A percentile compares a stretch with the other conserved stretches of the same genome.
Evolutionary conservation across 257 asterid species (phyloP).

Genomic region (Osmanthus fragrans): DNA sequence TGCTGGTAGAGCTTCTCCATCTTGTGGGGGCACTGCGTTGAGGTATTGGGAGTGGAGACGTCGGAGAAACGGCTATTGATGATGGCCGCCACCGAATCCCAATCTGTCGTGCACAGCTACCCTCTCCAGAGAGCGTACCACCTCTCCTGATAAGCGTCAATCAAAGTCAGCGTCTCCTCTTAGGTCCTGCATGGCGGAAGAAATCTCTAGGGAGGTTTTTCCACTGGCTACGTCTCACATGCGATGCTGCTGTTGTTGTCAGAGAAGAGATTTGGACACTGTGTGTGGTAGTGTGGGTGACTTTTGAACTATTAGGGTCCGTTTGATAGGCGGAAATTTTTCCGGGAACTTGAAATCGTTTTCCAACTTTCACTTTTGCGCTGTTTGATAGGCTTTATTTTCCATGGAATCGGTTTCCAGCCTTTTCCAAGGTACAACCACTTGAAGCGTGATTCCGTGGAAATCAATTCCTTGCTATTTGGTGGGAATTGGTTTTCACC

Average conservation of each 20-base stretch:
- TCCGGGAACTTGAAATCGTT: no score
- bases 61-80: constrained; percentile 59
- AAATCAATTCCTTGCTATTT: no score
- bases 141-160: constrained; percentile 84
- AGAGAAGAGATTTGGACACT: no score
- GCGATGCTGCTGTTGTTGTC: no score
- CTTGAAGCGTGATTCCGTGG: no score
- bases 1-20: constrained; percentile 99
- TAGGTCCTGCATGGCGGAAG: constrained; percentile 98
- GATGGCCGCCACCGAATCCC: constrained; percentile 79
- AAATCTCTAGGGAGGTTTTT: constrained; percentile 56
- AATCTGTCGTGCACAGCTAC: constrained; percentile 84
- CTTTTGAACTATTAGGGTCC: accelerated
- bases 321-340: no score
- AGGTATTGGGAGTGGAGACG: constrained; percentile 70
- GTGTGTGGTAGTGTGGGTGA: no score
- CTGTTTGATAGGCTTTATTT: no score
- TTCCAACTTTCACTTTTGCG: no score
- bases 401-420: no score
- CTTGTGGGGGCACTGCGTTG: constrained; percentile 98
- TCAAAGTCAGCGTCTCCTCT: constrained; percentile 68
- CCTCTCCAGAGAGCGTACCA: constrained; percentile 96
- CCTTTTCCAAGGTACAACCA: no score
- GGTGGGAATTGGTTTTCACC: no score
- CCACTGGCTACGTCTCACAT: constrained; percentile 20